Conservation (phyloP, 179 eudicot genomes). For the Beta macrorhiza region DNA sequence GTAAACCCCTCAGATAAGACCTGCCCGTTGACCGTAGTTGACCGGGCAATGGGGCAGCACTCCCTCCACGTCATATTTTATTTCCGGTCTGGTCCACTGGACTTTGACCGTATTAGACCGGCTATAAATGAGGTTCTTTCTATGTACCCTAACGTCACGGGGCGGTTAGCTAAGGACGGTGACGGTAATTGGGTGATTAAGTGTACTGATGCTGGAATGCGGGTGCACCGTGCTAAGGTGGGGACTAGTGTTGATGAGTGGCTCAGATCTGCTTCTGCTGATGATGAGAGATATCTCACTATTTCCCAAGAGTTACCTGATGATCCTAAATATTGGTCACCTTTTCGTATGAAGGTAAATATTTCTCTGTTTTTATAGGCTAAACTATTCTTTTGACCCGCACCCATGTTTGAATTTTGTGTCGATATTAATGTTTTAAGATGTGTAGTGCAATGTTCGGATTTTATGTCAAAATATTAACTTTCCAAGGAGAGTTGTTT, state of each 20-base stretch:
- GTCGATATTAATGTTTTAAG: too few species aligned
- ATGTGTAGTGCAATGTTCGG: too few species aligned
- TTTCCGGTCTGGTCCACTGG: conserved; percentile 37
- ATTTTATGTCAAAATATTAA: too few species aligned
- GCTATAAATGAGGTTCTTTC: conserved; percentile 37
- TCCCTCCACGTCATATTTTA: conserved; percentile 46
- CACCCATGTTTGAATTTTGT: too few species aligned
- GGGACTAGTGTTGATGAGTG: conserved; percentile 48
- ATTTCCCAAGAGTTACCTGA: conserved; percentile 49
- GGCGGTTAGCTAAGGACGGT: conserved; percentile 43
- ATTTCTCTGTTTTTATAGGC: background rate
- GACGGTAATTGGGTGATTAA: conserved; percentile 46
- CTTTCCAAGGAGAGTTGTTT: too few species aligned
- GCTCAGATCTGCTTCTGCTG: conserved; percentile 42
- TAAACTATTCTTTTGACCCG: too few species aligned
- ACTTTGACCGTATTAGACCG: conserved; percentile 27
- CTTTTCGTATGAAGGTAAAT: conserved; percentile 55
- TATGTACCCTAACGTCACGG: conserved; percentile 46
- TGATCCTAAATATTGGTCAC: conserved; percentile 59
- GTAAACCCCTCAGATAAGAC: conserved; percentile 24
- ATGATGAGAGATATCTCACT: conserved; percentile 52
- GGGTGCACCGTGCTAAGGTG: conserved; percentile 49
- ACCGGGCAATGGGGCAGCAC: conserved; percentile 53
- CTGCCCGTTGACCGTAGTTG: conserved; percentile 33
- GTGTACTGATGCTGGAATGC: conserved; percentile 61